Evolutionary conservation across 106 monocot genomes (phyloP).

Genomic region (Allium fistulosum): DNA sequence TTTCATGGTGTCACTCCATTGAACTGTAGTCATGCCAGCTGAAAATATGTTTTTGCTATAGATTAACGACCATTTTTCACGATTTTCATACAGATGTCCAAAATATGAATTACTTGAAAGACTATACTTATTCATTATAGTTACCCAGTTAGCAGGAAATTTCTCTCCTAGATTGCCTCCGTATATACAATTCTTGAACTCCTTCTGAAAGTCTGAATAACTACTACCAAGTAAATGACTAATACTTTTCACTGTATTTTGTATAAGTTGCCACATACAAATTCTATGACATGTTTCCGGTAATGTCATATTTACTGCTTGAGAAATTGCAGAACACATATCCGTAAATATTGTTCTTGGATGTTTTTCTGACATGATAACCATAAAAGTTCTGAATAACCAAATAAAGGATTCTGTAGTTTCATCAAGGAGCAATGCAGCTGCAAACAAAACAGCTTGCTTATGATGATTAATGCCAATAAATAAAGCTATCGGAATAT

Average conservation of each 20-base stretch:
- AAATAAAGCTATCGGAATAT: conserved; percentile 46
- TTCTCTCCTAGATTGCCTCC: conserved; percentile 24
- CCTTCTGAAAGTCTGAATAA: conserved; percentile 26
- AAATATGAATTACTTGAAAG: conserved; percentile 32
- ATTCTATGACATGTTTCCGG: conserved; percentile 27
- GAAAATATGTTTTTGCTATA: conserved; percentile 26
- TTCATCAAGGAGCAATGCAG: conserved; percentile 56
- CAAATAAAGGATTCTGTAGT: conserved; percentile 54
- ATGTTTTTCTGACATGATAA: conserved; percentile 38
- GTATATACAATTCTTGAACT: conserved; percentile 41
- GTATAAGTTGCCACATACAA: conserved; percentile 50
- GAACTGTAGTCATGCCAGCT: conserved; percentile 20
- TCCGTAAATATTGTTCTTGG: conserved; percentile 51
- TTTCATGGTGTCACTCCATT: conserved; percentile 34
- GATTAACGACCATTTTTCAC: conserved; percentile 40
- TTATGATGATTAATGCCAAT: conserved; percentile 60
- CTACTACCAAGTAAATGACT: conserved; percentile 14
- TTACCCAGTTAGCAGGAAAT: conserved; percentile 26
- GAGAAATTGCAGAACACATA: conserved; percentile 17
- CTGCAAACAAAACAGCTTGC: conserved; percentile 47
- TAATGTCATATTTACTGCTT: conserved; percentile 19
- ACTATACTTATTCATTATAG: conserved; percentile 29
- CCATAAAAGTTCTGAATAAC: conserved; percentile 51
- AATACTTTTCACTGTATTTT: conserved; percentile 28
- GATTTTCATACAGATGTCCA: conserved; percentile 19